Base-by-base conservation (phyloP, 768 basidiomycete species). In the Xerocomellus dryophilus region DNA sequence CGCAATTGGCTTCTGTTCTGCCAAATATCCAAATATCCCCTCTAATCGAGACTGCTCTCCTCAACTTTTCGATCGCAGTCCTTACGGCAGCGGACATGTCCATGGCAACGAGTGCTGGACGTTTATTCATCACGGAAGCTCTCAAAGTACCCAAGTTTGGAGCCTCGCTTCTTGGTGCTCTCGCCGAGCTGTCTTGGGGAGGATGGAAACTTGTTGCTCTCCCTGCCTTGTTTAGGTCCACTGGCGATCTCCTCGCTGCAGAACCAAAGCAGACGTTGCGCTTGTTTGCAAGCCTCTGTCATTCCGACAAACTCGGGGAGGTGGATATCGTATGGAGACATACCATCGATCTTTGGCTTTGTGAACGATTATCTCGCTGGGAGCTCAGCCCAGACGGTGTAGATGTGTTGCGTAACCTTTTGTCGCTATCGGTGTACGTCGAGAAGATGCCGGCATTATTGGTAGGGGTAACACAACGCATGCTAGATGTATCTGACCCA, bases 151-250 rank as follows among this genome's bases (percentile, higher is more conserved):
- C 67, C 35, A 55, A 49, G 7, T 82, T 88, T 54, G 81, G 79
- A 1, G 57, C 83, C 3, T 76, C 78, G 29, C 69, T 92, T 5
- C 77, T 82, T 27, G 83, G 84, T 0, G 73, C 79, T 5, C 77
- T 92, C 7, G 77, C 84, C 2, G 84, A 86, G 44, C 69, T 85
- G 5, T 76, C 75, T 0, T 93, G 89, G 87, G 81, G 82, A 18
- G 90, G 88, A 3, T 92, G 88, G 88, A 88, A 83, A 65, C 73
- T 82, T 31, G 67, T 90, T 10, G 86, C 80, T 14, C 64, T 85
- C 2, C 85, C 88, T 2, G 68, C 76, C 12, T 63, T 90, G n/a
- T 61, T 83, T 14, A 81, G 80, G 59, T 71, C 74, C 29, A 80
- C 79, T 2, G 69, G 74, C 4, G 74, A 74, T 43, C 62, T 84